Evolutionary conservation across 768 basidiomycete genomes (phyloP).

Genomic region (Trametes maxima): DNA sequence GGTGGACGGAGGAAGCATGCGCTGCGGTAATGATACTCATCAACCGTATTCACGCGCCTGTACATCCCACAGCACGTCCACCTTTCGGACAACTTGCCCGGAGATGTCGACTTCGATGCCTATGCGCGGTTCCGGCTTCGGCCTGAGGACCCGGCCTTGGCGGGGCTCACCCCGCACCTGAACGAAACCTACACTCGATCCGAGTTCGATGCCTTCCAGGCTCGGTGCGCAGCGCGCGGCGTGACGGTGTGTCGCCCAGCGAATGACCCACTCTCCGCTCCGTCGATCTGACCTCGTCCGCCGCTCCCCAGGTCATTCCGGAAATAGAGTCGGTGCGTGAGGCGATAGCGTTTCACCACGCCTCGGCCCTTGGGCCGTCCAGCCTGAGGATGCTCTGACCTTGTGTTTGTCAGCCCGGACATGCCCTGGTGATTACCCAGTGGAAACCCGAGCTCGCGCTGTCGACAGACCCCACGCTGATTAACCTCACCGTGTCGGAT

Average conservation of each 20-base stretch:
- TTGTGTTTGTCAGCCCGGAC: conserved; percentile 32
- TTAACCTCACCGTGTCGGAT: conserved; percentile 45
- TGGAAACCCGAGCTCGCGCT: conserved; percentile 48
- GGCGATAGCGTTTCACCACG: background rate
- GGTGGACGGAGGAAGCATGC: background rate
- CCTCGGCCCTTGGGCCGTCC: background rate
- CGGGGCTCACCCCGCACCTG: conserved; percentile 29
- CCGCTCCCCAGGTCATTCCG: conserved; percentile 23
- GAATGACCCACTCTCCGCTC: background rate
- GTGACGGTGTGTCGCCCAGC: conserved; percentile 24
- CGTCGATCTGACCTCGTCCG: background rate
- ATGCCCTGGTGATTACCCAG: conserved; percentile 47
- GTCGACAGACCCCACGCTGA: conserved; percentile 37
- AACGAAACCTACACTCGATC: conserved; percentile 32
- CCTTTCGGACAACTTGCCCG: conserved; percentile 31
- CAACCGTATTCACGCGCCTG: background rate
- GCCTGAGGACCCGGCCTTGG: conserved; percentile 25
- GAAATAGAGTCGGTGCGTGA: conserved; percentile 30
- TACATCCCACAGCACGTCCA: conserved; percentile 29
- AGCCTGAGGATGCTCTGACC: background rate
- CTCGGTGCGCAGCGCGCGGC: conserved; percentile 28
- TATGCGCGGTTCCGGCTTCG: conserved; percentile 34
- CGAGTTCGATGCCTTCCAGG: conserved; percentile 32
- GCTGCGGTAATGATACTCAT: conserved; percentile 1
- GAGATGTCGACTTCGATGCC: conserved; percentile 22